These are phyloP conservation scores for Moniliella sp. DNA, from an alignment of 1,284 basidiomycete species.

Conservation along the genomic window DNA sequence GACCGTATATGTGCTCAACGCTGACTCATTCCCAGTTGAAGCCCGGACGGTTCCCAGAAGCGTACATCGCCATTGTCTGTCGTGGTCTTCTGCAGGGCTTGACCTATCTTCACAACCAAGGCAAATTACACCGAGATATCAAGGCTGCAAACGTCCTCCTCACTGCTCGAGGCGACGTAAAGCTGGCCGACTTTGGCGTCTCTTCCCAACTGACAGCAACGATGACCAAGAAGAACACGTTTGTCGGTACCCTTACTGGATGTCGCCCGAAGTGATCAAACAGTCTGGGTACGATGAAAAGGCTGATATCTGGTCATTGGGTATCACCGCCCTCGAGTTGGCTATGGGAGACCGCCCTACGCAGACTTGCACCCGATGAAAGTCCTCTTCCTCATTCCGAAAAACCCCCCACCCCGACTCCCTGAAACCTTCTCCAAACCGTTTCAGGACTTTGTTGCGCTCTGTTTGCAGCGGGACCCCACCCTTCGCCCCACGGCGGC, in stretches of 20 bases:
- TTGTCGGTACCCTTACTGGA: constrained; percentile 88
- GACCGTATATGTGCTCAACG: too few relatives aligned
- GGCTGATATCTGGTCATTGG: constrained; percentile 37
- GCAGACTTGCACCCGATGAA: constrained; percentile 38
- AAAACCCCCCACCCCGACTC: too few relatives aligned
- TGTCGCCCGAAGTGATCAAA: constrained; percentile 88
- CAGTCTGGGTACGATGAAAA: constrained; percentile 52
- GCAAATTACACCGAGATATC: constrained; percentile 93
- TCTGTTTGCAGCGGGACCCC: constrained; percentile 64
- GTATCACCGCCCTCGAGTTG: constrained; percentile 37
- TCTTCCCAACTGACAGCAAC: constrained; percentile 61
- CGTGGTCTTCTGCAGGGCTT: constrained; percentile 79
- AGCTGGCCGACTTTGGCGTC: constrained; percentile 88
- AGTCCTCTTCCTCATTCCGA: constrained; percentile 37
- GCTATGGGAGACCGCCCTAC: constrained; percentile 37
- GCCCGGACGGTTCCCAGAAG: constrained; percentile 66
- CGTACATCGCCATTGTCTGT: constrained; percentile 78
- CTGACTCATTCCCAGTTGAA: too few relatives aligned
- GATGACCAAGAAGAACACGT: constrained; percentile 67
- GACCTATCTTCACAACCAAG: constrained; percentile 76
- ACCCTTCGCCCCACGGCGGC: constrained; percentile 54
- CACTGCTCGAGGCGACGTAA: constrained; percentile 71
- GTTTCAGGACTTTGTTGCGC: constrained; percentile 58
- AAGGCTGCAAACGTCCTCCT: constrained; percentile 90
- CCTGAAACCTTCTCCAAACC: too few relatives aligned